Conservation (phyloP, 2,329 filamentous ascomycete genomes). For the Neopestalotiopsis rosae region DNA sequence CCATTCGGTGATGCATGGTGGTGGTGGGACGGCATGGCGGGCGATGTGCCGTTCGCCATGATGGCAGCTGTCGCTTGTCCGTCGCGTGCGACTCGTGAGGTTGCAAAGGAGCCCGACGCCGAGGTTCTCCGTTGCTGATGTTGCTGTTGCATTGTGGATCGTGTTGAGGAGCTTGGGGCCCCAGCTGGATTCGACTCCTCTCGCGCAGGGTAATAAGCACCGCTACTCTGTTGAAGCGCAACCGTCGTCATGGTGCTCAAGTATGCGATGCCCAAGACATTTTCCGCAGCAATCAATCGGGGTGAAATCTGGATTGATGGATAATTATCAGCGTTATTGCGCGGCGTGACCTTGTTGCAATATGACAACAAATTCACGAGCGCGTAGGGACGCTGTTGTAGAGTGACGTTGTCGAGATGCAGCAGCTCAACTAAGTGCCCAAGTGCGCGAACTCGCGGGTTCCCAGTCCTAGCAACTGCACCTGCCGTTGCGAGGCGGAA, state of each 20-base stretch:
- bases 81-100: slow-evolving; percentile 16
- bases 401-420: slow-evolving; percentile 5
- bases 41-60: slow-evolving; percentile 17
- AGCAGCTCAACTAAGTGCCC: background rate
- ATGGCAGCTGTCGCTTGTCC: slow-evolving; percentile 13
- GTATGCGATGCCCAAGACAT: background rate
- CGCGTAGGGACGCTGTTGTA: background rate
- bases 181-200: slow-evolving; percentile 23
- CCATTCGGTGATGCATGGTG: slow-evolving; percentile 12
- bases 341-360: background rate
- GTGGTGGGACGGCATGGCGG: slow-evolving; percentile 19
- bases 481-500: slow-evolving; percentile 1
- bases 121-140: slow-evolving; percentile 11
- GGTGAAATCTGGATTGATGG: background rate
- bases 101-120: slow-evolving; percentile 1
- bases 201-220: slow-evolving; percentile 29
- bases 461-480: background rate
- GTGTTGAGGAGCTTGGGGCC: slow-evolving; percentile 24
- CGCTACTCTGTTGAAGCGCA: slow-evolving; percentile 28
- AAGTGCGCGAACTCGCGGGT: background rate
- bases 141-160: slow-evolving; percentile 16
- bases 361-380: background rate
- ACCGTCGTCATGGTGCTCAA: slow-evolving; percentile 33
- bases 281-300: background rate
- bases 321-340: background rate